A percentile compares a stretch with the other conserved stretches of the same genome.
Conservation (phyloP, 2,329 filamentous ascomycete species). For the Ophiocordyceps camponoti-leonardi region DNA sequence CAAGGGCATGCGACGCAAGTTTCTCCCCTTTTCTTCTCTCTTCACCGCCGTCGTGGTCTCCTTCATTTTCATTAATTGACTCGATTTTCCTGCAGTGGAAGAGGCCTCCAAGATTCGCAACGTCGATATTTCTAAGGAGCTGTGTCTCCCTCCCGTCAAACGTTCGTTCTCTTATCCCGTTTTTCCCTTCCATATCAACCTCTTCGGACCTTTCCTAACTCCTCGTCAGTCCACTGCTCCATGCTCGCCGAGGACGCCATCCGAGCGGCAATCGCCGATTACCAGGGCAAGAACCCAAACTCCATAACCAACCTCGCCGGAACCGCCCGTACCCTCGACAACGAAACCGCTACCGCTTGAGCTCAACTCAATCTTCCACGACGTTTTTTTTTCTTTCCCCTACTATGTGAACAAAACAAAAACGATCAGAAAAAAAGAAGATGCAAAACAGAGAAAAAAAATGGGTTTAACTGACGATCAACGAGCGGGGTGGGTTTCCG, state of each 20-base stretch:
- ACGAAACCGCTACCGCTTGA: conserved; percentile 3
- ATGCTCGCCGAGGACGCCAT: conserved; percentile 88
- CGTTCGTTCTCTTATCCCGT: conserved; percentile 33
- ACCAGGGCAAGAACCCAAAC: conserved; percentile 57
- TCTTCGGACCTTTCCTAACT: background rate
- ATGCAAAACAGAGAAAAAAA: too few species aligned
- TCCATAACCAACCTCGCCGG: conserved; percentile 60
- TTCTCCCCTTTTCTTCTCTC: background rate
- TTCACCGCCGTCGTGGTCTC: background rate
- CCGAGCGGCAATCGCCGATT: conserved; percentile 78
- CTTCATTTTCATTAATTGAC: too few species aligned
- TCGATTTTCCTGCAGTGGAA: conserved; percentile 35
- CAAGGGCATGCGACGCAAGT: conserved; percentile 57
- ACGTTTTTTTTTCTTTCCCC: background rate
- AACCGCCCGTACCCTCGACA: conserved; percentile 28
- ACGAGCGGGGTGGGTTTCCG: too few species aligned
- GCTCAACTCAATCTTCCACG: background rate
- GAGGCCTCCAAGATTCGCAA: conserved; percentile 88
- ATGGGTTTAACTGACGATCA: too few species aligned
- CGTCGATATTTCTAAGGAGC: conserved; percentile 94
- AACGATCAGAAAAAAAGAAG: background rate
- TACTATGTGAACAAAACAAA: too few species aligned
- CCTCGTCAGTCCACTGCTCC: conserved; percentile 61
- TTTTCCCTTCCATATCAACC: too few species aligned
- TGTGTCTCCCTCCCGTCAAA: conserved; percentile 78